A percentile compares a stretch with the other conserved stretches of the same genome.
phyloP scores from a whole-genome alignment of 768 basidiomycete genomes.

The Leccinum arenicola region DNA sequence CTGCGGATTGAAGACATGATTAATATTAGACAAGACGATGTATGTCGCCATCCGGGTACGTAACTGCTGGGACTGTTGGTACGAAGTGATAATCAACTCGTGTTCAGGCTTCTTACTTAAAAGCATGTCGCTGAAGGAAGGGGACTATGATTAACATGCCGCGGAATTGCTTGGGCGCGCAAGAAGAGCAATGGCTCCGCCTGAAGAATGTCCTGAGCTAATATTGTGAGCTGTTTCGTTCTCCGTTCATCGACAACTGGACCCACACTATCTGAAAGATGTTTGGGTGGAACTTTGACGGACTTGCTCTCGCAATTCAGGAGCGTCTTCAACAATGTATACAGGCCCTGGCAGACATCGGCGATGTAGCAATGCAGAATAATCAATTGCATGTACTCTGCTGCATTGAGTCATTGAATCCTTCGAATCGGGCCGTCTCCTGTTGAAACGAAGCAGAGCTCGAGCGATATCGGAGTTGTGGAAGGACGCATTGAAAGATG shows the following conservation, averaged over 20 bases:
- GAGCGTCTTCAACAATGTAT: background rate
- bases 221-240: background rate
- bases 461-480: background rate
- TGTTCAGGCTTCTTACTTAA: constrained; percentile 5
- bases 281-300: constrained; percentile 16
- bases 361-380: background rate
- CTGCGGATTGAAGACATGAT: constrained; percentile 7
- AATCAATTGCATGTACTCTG: constrained; percentile 7
- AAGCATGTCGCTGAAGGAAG: background rate
- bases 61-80: background rate
- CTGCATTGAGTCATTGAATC: background rate
- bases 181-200: background rate
- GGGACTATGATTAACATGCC: background rate
- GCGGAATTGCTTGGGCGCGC: constrained; percentile 1
- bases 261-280: background rate
- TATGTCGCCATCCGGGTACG: constrained; percentile 8
- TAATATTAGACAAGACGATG: background rate
- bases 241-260: background rate
- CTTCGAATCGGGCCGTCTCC: background rate
- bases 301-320: background rate
- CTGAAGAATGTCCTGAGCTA: background rate
- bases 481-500: constrained; percentile 12
- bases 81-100: background rate
- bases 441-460: constrained; percentile 10
- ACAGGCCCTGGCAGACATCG: background rate